A percentile compares a stretch with the other conserved stretches of the same genome.
phyloP scores from a whole-genome alignment of 768 basidiomycete species.

The Strobilomyces confusus region DNA sequence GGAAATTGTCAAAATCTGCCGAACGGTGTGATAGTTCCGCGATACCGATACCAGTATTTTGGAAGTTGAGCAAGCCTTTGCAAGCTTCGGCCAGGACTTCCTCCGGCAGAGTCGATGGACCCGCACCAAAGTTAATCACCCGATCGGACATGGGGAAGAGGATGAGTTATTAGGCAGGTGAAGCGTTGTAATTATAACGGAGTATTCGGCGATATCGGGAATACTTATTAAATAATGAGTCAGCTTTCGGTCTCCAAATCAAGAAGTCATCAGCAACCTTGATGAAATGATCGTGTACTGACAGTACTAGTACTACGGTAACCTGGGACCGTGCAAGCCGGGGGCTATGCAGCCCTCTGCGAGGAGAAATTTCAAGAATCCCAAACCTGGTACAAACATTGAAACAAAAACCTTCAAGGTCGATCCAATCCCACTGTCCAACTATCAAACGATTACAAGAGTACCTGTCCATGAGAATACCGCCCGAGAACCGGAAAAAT shows the following conservation, averaged over 20 bases:
- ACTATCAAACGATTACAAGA: no score
- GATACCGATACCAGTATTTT: conserved; percentile 89
- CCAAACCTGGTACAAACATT: no score
- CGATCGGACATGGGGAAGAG: conserved; percentile 35
- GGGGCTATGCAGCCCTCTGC: no score
- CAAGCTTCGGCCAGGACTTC: conserved; percentile 81
- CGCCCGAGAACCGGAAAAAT: neutral
- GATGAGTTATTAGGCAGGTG: neutral
- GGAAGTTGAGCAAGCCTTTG: conserved; percentile 84
- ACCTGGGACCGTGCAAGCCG: neutral
- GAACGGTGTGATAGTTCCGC: conserved; percentile 96
- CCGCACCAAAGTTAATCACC: conserved; percentile 88
- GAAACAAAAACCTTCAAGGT: no score
- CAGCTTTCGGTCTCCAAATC: neutral
- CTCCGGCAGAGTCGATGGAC: conserved; percentile 90
- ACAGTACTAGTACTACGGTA: neutral
- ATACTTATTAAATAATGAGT: neutral
- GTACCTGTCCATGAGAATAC: neutral
- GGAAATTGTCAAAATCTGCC: conserved; percentile 74
- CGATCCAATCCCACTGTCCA: no score
- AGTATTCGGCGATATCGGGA: neutral
- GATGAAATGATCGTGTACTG: neutral
- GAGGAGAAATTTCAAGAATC: no score
- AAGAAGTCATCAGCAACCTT: neutral
- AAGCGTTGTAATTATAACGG: neutral